Evolutionary conservation across 257 asterid species (phyloP).

Genomic region (Solanum chiquidenum): DNA sequence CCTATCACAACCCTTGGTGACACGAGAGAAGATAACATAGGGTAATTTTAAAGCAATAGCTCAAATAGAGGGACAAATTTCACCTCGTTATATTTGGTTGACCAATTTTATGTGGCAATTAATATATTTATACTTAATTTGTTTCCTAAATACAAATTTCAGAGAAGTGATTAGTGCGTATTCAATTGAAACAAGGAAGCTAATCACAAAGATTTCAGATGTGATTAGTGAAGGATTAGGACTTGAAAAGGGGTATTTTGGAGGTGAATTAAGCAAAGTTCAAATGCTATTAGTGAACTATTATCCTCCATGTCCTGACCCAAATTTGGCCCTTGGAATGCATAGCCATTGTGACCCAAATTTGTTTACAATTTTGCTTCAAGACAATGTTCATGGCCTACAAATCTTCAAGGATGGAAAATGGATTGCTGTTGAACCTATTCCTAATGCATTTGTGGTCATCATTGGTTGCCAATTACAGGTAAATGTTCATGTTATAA

Average conservation of each 20-base stretch:
- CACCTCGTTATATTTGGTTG: background rate
- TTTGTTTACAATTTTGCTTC: constrained; percentile 51
- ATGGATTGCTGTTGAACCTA: constrained; percentile 42
- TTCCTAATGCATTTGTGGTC: constrained; percentile 36
- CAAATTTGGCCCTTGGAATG: constrained; percentile 54
- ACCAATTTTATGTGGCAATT: background rate
- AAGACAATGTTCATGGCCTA: constrained; percentile 16
- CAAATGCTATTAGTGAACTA: constrained; percentile 42
- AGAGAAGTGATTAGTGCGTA: constrained; percentile 40
- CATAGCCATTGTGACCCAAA: constrained; percentile 55
- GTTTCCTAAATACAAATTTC: background rate
- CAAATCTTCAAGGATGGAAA: constrained; percentile 28
- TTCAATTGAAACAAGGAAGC: constrained; percentile 20
- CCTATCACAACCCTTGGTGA: background rate
- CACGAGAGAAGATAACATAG: background rate
- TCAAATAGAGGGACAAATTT: background rate
- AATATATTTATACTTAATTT: background rate
- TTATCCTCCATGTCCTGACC: constrained; percentile 68
- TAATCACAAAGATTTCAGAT: constrained; percentile 31
- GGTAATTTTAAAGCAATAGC: background rate
- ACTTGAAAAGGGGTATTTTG: constrained; percentile 27
- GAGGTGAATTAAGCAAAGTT: constrained; percentile 23
- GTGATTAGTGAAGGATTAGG: constrained; percentile 47
- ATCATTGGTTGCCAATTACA: constrained; percentile 2
- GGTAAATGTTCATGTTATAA: background rate